Evolutionary conservation across 1,284 basidiomycete genomes (phyloP), one percentile per base, ranked within the genome.

Genomic region (Naganishia cerealis): DNA sequence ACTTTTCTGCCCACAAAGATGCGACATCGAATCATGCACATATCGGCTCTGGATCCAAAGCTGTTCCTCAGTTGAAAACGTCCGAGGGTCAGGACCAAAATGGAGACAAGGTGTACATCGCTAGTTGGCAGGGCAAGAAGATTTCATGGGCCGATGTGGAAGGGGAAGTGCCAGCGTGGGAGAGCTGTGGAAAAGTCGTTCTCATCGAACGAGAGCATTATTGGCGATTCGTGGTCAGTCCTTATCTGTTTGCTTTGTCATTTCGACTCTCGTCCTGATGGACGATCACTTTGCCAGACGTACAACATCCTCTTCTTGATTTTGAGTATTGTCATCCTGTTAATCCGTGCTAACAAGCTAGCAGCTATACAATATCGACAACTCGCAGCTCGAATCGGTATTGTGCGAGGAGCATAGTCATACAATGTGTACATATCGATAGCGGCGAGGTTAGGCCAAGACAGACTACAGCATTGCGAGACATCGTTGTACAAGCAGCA

Each of bases 121-220:
- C 61, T 39, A 63, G 61, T n/a, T 63, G 61, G 61, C 59, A 67
- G 43, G 72, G 66, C 69, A 74, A 53, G 10, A 63, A 63, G 50
- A 63, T 63, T n/a, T 63, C 61, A 16, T 63, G 61, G 61, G 26
- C 36, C 24, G 61, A 63, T 54, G 61, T 63, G 9, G 38, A 63
- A 29, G 89, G 88, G 33, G 90, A 91, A 78, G 87, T 86, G 0
- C 87, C 88, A 2, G 91, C 91, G 2, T 95, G 91, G 91, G 89
- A 92, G 76, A 87, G 90, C 2, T 95, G 92, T 74, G 92, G 92
- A 5, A 90, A 90, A 68, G 90, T 92, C 38, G 82, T 90, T 50
- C 80, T 83, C 43, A 84, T 86, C 71, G 92, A 95, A 79, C 86
- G 88, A 57, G 88, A 86, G 5, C 90, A 92, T 77, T 95, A 91